phyloP scores from a whole-genome alignment of 2,329 filamentous ascomycete species.

The Capronia americana region DNA sequence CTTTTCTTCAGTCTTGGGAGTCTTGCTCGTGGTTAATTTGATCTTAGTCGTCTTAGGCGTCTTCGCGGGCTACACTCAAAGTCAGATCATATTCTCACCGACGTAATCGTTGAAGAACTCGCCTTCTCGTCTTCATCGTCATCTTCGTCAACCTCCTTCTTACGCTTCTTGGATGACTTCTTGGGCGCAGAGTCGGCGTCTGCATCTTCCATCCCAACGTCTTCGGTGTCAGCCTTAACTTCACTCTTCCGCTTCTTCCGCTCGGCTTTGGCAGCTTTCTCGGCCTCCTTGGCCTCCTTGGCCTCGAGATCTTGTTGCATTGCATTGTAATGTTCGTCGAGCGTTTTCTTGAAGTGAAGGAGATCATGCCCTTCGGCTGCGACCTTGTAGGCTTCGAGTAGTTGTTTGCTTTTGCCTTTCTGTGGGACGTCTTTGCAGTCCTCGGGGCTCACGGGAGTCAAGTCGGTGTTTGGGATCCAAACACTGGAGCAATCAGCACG shows the following conservation, averaged over 20 bases:
- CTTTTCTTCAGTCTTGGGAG: slow-evolving; percentile 57
- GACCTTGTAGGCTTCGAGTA: slow-evolving; percentile 79
- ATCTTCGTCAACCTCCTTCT: slow-evolving; percentile 70
- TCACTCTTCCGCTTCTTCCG: slow-evolving; percentile 57
- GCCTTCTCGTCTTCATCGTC: slow-evolving; percentile 79
- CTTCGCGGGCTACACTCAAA: slow-evolving; percentile 59
- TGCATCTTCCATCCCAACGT: slow-evolving; percentile 55
- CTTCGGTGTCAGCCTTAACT: slow-evolving; percentile 50
- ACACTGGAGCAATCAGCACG: slow-evolving; percentile 63
- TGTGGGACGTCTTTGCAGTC: slow-evolving; percentile 72
- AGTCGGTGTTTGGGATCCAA: slow-evolving; percentile 86
- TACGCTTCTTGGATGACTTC: slow-evolving; percentile 76
- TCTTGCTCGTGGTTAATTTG: slow-evolving; percentile 65
- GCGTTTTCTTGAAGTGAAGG: slow-evolving; percentile 80
- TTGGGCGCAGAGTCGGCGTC: slow-evolving; percentile 61
- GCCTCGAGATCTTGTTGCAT: slow-evolving; percentile 65
- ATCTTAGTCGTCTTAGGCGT: slow-evolving; percentile 70
- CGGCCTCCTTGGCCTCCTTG: slow-evolving; percentile 68
- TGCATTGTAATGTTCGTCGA: slow-evolving; percentile 65
- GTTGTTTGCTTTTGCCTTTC: slow-evolving; percentile 77
- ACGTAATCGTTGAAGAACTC: slow-evolving; percentile 41
- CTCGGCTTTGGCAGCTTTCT: slow-evolving; percentile 62
- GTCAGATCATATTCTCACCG: slow-evolving; percentile 18
- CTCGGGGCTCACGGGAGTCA: slow-evolving; percentile 77
- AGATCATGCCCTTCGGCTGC: slow-evolving; percentile 80